phyloP scores from a whole-genome alignment of 306 rosid species.

The Mucuna pruriens region DNA sequence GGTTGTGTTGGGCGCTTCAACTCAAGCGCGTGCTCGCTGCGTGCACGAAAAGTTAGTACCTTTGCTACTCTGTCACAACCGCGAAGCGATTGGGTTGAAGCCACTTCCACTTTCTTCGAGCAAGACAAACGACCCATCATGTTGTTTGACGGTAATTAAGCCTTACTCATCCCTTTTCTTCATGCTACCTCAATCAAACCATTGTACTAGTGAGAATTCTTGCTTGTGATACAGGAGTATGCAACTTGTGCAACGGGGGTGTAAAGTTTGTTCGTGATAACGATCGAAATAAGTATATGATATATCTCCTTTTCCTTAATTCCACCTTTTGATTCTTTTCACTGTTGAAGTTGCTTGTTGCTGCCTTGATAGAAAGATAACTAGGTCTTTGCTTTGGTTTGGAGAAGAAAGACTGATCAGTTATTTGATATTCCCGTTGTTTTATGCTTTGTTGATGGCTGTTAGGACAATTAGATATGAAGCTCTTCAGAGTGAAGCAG shows the following conservation, averaged over 20 bases:
- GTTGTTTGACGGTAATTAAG: slow-evolving; percentile 78
- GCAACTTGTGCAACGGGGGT: slow-evolving; percentile 96
- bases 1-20: slow-evolving; percentile 41
- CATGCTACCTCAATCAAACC: background rate
- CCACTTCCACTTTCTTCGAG: slow-evolving; percentile 77
- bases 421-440: slow-evolving; percentile 17
- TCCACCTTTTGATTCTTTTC: background rate
- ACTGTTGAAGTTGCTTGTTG: background rate
- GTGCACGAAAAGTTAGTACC: slow-evolving; percentile 34
- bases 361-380: background rate
- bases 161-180: background rate
- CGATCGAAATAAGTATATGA: slow-evolving; percentile 66
- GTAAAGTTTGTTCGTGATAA: slow-evolving; percentile 85
- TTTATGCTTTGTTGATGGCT: slow-evolving; percentile 23
- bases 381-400: background rate
- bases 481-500: slow-evolving; percentile 94
- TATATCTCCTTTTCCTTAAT: slow-evolving; percentile 21
- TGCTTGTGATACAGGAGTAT: slow-evolving; percentile 63
- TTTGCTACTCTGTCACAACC: slow-evolving; percentile 63
- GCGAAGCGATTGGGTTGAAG: slow-evolving; percentile 61
- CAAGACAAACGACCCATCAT: slow-evolving; percentile 86
- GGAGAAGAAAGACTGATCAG: background rate
- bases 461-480: slow-evolving; percentile 78
- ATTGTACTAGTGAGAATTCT: background rate
- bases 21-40: slow-evolving; percentile 33